These are phyloP conservation scores for Xylaria longipes DNA, from an alignment of 495 filamentous ascomycete species.

Conservation along the genomic window DNA sequence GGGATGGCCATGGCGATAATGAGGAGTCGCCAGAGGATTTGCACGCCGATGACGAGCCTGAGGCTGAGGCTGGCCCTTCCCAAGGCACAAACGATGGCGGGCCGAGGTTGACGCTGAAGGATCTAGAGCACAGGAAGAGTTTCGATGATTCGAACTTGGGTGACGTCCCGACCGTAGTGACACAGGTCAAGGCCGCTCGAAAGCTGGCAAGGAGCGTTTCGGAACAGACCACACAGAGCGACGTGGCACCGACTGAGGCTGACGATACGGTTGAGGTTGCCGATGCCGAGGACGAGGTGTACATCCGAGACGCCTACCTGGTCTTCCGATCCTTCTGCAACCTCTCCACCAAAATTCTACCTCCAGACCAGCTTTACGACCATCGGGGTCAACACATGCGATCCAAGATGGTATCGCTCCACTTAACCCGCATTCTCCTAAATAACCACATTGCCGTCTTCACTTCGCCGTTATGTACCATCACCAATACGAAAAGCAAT, in stretches of 20 bases:
- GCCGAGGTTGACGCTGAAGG: conserved; percentile 91
- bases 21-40: conserved; percentile 47
- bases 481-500: conserved; percentile 81
- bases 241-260: conserved; percentile 44
- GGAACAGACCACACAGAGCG: conserved; percentile 56
- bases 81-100: conserved; percentile 59
- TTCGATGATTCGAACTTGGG: conserved; percentile 91
- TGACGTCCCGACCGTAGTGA: conserved; percentile 93
- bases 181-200: conserved; percentile 68
- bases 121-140: conserved; percentile 90
- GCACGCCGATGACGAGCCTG: conserved; percentile 53
- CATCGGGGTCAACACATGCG: conserved; percentile 94
- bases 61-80: conserved; percentile 58
- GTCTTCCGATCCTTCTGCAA: conserved; percentile 98
- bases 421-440: conserved; percentile 90
- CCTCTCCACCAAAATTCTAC: conserved; percentile 87
- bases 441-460: conserved; percentile 90
- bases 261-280: conserved; percentile 64
- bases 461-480: conserved; percentile 85
- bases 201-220: conserved; percentile 65
- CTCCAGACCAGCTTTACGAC: conserved; percentile 90
- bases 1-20: conserved; percentile 34
- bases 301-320: conserved; percentile 93
- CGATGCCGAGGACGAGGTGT: conserved; percentile 95
- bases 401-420: conserved; percentile 92